phyloP scores from a whole-genome alignment of 1,139 yeast genomes.

The Magnusiomyces paraingens region DNA sequence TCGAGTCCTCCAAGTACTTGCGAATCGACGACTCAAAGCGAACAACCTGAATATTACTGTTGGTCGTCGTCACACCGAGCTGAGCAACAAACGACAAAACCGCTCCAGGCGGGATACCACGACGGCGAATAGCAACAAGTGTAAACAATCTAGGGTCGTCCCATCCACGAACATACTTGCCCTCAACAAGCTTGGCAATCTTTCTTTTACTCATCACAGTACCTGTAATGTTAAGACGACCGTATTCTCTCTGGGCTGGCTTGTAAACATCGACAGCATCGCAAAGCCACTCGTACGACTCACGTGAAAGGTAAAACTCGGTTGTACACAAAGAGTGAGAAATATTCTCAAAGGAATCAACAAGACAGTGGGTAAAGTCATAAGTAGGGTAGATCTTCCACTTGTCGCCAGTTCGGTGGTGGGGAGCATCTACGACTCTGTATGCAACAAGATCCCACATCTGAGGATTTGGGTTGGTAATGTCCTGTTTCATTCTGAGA shows the following conservation, averaged over 20 bases:
- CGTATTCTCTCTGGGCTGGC: constrained; percentile 98
- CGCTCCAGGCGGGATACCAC: constrained; percentile 99
- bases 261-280: constrained; percentile 91
- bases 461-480: constrained; percentile 84
- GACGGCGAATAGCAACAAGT: constrained; percentile 87
- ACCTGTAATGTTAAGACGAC: constrained; percentile 91
- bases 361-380: constrained; percentile 98
- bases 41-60: constrained; percentile 81
- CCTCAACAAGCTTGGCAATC: constrained; percentile 85
- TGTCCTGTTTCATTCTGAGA: constrained; percentile 92
- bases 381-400: constrained; percentile 99
- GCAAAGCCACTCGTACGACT: constrained; percentile 97
- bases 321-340: constrained; percentile 94
- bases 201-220: constrained; percentile 92
- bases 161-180: constrained; percentile 85
- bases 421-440: constrained; percentile 85
- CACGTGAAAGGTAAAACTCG: constrained; percentile 86
- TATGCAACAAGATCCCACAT: constrained; percentile 99
- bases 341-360: constrained; percentile 93
- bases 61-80: constrained; percentile 91
- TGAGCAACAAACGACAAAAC: constrained; percentile 88
- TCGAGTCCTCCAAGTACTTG: constrained; percentile 77
- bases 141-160: constrained; percentile 97
- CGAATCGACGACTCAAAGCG: constrained; percentile 90
- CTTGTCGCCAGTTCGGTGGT: constrained; percentile 92